These are phyloP conservation scores for Cordyceps militaris DNA, from an alignment of 2,329 filamentous ascomycete species.

Conservation along the genomic window DNA sequence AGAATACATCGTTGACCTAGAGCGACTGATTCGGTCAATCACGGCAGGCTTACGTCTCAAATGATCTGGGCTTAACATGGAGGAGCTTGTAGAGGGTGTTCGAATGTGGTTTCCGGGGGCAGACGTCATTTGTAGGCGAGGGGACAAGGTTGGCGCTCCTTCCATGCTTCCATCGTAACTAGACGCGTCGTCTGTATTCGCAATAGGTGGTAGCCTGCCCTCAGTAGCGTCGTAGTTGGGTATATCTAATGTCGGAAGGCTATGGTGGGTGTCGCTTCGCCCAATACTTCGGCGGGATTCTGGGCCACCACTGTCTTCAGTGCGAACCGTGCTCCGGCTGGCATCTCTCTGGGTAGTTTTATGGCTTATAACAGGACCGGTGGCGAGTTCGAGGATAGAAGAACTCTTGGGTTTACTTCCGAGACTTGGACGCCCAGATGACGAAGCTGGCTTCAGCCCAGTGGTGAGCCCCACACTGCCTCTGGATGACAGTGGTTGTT, in stretches of 20 bases:
- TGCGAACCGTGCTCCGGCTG: constrained; percentile 33
- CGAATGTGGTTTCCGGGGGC: constrained; percentile 30
- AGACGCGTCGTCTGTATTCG: constrained; percentile 36
- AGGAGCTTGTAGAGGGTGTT: constrained; percentile 28
- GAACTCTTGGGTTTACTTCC: constrained; percentile 37
- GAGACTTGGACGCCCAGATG: constrained; percentile 30
- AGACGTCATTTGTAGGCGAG: constrained; percentile 20
- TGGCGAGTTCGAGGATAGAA: constrained; percentile 35
- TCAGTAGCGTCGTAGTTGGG: constrained; percentile 34
- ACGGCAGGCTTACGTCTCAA: constrained; percentile 40
- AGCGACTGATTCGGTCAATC: constrained; percentile 48
- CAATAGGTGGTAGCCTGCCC: constrained; percentile 26
- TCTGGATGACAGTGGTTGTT: constrained; percentile 34
- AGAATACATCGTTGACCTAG: constrained; percentile 34
- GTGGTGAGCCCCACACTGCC: constrained; percentile 39
- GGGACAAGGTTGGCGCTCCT: constrained; percentile 29
- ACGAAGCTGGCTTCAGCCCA: constrained; percentile 35
- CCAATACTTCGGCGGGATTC: constrained; percentile 34
- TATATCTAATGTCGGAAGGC: constrained; percentile 29
- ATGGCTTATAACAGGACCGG: constrained; percentile 45
- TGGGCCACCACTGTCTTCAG: constrained; percentile 37
- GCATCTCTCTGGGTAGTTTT: constrained; percentile 44
- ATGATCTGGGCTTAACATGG: constrained; percentile 31
- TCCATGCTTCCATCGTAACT: constrained; percentile 40
- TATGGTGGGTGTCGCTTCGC: constrained; percentile 34